These are phyloP conservation scores for Linnemannia schmuckeri DNA, from an alignment of 192 early-diverging fungal genomes.

Conservation along the genomic window DNA sequence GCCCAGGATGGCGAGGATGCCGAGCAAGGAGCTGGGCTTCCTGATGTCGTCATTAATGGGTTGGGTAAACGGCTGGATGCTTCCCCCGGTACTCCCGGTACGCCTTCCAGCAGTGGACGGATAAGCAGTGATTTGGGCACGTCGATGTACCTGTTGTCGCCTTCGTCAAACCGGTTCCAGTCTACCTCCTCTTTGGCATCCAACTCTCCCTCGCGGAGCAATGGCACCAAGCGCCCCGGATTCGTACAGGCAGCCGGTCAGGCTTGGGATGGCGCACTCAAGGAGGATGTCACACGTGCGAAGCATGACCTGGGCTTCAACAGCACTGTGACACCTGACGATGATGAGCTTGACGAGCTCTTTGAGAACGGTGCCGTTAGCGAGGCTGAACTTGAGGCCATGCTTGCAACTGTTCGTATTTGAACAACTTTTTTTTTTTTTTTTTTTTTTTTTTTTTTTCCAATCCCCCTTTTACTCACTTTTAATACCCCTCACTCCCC, in stretches of 20 bases:
- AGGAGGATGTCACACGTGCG: constrained; percentile 25
- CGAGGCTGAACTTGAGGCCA: constrained; percentile 41
- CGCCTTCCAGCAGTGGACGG: not conserved
- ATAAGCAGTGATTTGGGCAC: constrained; percentile 16
- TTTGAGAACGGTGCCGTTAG: constrained; percentile 39
- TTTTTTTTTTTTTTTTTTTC: too few relatives aligned
- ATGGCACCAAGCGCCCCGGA: constrained; percentile 12
- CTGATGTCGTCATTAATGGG: constrained; percentile 37
- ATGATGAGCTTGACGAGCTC: constrained; percentile 50
- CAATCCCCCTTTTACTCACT: not conserved
- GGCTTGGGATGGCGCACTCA: constrained; percentile 37
- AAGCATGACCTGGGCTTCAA: constrained; percentile 44
- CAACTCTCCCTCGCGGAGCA: not conserved
- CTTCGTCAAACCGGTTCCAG: constrained; percentile 38
- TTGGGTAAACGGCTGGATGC: not conserved
- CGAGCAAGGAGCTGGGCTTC: constrained; percentile 46
- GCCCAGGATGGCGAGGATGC: constrained; percentile 54
- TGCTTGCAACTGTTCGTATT: constrained; percentile 10
- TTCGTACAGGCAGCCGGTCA: constrained; percentile 51
- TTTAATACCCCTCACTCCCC: not conserved
- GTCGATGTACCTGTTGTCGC: constrained; percentile 42
- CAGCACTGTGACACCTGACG: constrained; percentile 27
- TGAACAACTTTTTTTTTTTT: not conserved
- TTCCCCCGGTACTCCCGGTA: not conserved
- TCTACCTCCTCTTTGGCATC: constrained; percentile 11